These are phyloP conservation scores for Ceriops decandra DNA, from an alignment of 345 rosid species.

Conservation along the genomic window DNA sequence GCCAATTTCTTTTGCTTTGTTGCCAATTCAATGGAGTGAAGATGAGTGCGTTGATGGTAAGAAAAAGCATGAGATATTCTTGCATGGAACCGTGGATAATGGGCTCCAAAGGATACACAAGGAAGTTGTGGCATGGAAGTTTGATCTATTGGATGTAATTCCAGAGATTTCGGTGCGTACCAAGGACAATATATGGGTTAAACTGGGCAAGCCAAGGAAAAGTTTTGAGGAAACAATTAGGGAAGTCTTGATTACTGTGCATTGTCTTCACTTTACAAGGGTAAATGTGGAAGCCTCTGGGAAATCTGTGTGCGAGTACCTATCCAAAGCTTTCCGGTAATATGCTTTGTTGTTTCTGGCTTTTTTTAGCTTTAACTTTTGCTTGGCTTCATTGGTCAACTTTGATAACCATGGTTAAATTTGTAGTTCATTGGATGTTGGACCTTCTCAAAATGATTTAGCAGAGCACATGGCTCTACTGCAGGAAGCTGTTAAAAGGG, in stretches of 20 bases:
- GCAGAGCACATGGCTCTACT: slow-evolving; percentile 58
- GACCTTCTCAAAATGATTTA: slow-evolving; percentile 78
- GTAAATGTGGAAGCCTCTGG: slow-evolving; percentile 52
- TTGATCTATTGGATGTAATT: slow-evolving; percentile 44
- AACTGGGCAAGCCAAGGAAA: slow-evolving; percentile 76
- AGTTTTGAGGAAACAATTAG: slow-evolving; percentile 51
- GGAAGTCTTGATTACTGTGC: slow-evolving; percentile 49
- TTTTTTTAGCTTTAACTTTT: slow-evolving; percentile 5
- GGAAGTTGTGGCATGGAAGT: slow-evolving; percentile 71
- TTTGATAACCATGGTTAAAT: slow-evolving; percentile 1
- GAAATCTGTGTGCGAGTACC: slow-evolving; percentile 60
- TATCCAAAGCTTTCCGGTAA: slow-evolving; percentile 58
- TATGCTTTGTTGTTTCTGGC: neutral
- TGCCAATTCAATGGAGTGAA: slow-evolving; percentile 59
- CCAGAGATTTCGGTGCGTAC: slow-evolving; percentile 65
- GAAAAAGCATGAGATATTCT: slow-evolving; percentile 29
- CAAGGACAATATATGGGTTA: slow-evolving; percentile 58
- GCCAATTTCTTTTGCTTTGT: slow-evolving; percentile 50
- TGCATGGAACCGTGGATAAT: slow-evolving; percentile 56
- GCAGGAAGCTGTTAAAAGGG: slow-evolving; percentile 57
- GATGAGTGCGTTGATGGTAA: slow-evolving; percentile 27
- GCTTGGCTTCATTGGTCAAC: neutral
- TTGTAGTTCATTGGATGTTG: slow-evolving; percentile 58
- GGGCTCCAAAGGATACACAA: slow-evolving; percentile 55
- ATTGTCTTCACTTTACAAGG: slow-evolving; percentile 52